Percentiles rank a stretch among this genome's conserved stretches.
Evolutionary conservation across 2,329 filamentous ascomycete genomes (phyloP).

Genomic region (Nemania sp.): DNA sequence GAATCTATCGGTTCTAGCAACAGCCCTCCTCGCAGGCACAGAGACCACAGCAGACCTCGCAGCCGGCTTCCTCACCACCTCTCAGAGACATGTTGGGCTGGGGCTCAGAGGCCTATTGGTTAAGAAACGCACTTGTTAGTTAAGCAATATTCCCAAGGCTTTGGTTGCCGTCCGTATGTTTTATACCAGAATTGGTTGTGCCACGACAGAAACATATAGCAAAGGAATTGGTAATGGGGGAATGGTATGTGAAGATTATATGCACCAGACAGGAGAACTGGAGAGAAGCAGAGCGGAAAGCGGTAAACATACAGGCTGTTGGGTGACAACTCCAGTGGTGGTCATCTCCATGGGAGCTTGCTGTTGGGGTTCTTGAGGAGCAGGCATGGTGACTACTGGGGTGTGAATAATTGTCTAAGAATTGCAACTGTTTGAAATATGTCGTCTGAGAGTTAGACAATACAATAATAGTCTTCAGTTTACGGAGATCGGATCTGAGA

Average conservation of each 20-base stretch:
- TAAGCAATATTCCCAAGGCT: background rate
- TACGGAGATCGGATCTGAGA: background rate
- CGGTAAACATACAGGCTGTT: constrained; percentile 57
- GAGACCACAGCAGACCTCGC: constrained; percentile 60
- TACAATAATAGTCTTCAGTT: background rate
- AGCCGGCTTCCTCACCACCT: constrained; percentile 60
- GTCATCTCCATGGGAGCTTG: constrained; percentile 59
- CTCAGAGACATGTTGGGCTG: constrained; percentile 58
- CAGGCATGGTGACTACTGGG: constrained; percentile 52
- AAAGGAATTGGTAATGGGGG: background rate
- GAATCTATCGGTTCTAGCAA: constrained; percentile 51
- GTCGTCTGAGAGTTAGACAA: background rate
- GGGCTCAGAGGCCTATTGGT: constrained; percentile 53
- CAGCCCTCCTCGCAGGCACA: constrained; percentile 59
- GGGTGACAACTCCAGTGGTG: constrained; percentile 53
- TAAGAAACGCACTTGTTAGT: constrained; percentile 17
- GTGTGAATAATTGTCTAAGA: constrained; percentile 1
- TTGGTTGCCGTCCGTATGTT: background rate
- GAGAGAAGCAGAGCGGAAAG: background rate
- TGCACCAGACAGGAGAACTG: background rate
- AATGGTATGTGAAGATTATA: background rate
- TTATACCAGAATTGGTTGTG: background rate
- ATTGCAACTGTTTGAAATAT: background rate
- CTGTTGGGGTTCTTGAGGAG: constrained; percentile 56
- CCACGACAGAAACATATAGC: background rate